Conservation (phyloP, 139 green algal genomes). For the Penium margaritaceum region DNA sequence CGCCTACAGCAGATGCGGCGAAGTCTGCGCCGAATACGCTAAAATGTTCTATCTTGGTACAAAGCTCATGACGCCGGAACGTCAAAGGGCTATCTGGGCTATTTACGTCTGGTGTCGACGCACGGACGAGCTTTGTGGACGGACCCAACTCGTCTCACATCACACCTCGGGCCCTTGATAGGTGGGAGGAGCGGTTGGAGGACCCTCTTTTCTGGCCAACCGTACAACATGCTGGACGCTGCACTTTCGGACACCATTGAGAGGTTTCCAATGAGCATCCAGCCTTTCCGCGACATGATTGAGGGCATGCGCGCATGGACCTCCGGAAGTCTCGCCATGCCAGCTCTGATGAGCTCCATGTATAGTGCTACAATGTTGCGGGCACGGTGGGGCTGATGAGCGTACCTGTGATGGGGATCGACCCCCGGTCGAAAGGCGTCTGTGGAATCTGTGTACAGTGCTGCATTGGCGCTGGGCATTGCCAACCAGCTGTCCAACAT, state of each 20-base stretch:
- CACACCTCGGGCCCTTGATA: conserved; percentile 84
- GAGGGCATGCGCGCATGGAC: conserved; percentile 98
- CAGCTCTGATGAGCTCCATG: conserved; percentile 96
- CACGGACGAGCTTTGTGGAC: conserved; percentile 97
- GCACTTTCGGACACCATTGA: conserved; percentile 85
- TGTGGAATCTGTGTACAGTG: conserved; percentile 79
- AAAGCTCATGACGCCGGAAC: too few relatives aligned
- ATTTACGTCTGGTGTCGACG: conserved; percentile 83
- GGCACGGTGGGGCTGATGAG: conserved; percentile 94
- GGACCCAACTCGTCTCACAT: conserved; percentile 90
- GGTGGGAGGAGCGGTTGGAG: conserved; percentile 90
- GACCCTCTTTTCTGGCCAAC: conserved; percentile 79
- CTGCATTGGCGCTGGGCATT: conserved; percentile 84
- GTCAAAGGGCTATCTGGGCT: too few relatives aligned
- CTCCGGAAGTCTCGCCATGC: conserved; percentile 84
- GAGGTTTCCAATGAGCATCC: conserved; percentile 86
- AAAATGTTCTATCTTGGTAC: too few relatives aligned
- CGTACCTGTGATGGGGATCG: conserved; percentile 92
- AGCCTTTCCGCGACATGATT: conserved; percentile 94
- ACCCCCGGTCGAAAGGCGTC: conserved; percentile 56
- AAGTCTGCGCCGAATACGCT: too few relatives aligned
- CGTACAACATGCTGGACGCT: conserved; percentile 91
- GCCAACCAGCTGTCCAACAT: conserved; percentile 99
- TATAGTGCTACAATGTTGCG: conserved; percentile 97
- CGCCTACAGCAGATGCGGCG: too few relatives aligned